These are phyloP conservation scores for Agrostemma githago DNA, from an alignment of 148 eudicot genomes.

Conservation along the genomic window DNA sequence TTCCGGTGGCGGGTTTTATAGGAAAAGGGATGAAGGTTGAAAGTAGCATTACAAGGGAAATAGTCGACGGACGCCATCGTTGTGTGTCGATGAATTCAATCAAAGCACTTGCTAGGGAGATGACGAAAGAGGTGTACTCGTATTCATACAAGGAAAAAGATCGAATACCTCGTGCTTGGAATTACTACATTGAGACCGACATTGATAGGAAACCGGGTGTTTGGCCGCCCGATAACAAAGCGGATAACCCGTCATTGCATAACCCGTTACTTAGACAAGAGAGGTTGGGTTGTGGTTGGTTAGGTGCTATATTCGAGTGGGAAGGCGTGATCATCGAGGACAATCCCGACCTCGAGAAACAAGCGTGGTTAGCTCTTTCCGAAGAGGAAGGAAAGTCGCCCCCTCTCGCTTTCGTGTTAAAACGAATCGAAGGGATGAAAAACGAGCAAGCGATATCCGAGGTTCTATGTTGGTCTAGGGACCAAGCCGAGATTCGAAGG, in stretches of 20 bases:
- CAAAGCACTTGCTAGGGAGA: constrained; percentile 70
- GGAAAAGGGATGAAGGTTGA: constrained; percentile 23
- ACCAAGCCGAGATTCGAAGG: constrained; percentile 51
- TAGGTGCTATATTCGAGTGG: constrained; percentile 96
- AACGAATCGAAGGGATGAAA: constrained; percentile 87
- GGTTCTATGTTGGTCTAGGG: constrained; percentile 94
- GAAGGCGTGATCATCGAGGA: constrained; percentile 91
- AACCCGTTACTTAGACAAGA: constrained; percentile 86
- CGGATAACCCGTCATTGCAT: constrained; percentile 65
- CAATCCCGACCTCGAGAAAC: constrained; percentile 75
- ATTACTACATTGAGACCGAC: constrained; percentile 34
- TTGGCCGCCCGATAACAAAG: constrained; percentile 81
- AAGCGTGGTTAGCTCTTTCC: constrained; percentile 78
- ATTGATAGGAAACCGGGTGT: constrained; percentile 53
- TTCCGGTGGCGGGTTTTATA: constrained; percentile 19
- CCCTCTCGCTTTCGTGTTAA: constrained; percentile 54
- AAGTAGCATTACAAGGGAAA: constrained; percentile 21
- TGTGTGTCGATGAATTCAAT: constrained; percentile 21
- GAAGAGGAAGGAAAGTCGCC: constrained; percentile 87
- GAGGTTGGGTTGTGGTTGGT: constrained; percentile 93
- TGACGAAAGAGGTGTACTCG: constrained; percentile 62
- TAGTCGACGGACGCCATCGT: constrained; percentile 25
- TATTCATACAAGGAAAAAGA: constrained; percentile 44
- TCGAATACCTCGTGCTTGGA: constrained; percentile 39
- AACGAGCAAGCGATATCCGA: constrained; percentile 92